Base-by-base conservation (phyloP, 305 asterid genomes). In the Fraxinus ornus region DNA sequence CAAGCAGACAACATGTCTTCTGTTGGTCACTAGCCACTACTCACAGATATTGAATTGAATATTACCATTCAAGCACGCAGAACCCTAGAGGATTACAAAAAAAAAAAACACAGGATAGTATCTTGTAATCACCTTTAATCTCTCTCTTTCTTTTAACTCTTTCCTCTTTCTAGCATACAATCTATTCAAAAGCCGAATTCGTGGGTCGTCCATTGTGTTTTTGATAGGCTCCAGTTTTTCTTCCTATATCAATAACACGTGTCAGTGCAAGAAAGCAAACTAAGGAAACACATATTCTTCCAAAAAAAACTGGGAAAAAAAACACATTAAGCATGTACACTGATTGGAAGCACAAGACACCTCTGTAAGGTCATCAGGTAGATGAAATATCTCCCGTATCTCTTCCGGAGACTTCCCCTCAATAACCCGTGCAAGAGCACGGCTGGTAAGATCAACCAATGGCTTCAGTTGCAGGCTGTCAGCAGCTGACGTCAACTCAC, bases 281-380 rank as follows among this genome's bases (percentile, higher is more conserved):
- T 83, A 52, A 26, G 41, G 52, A 71, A 35, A 32, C 70, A 28
- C 79, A 22, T 75, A 78, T 80, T 57, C 73, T 33, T 80, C 86
- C 85, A 62, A 55, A 71, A 76, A 57, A 75, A 79, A 26, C 35
- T 71, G 76, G 82, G 81, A 49, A 17, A 49, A 52, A 52, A 15
- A 55, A 84, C 87, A 82, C 84, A 86, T 80, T 77, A 89, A 87
- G 88, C 93, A 86, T 88, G 88, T 85, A 88, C 89, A 83, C 91
- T 88, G 89, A 88, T 88, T 87, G 91, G 86, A 91, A 90, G 83
- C 88, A 91, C 89, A 88, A 89, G 86, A 86, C 89, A 94, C 99
- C 99, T 95, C 99, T 85, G 98, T 94, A 71, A 95, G 93, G 88
- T 95, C 99, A 87, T 95, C 99, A 35, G 99, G 98, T 79, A 94